phyloP scores from a whole-genome alignment of 495 filamentous ascomycete genomes.

The Hypoxylon cercidicola region DNA sequence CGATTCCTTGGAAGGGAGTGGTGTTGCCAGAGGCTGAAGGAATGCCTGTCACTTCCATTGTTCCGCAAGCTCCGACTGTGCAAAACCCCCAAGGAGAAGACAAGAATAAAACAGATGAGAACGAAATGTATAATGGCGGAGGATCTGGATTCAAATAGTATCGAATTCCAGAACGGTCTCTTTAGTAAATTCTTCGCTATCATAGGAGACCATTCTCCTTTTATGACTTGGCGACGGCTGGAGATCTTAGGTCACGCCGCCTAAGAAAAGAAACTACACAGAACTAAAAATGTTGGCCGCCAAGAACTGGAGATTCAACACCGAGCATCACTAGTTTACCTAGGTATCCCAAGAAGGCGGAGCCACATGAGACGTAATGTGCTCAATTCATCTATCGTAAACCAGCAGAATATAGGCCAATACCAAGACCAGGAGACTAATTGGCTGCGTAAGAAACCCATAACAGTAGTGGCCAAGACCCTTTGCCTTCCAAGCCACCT shows the following conservation, averaged over 20 bases:
- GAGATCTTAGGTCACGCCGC: slow-evolving; percentile 1
- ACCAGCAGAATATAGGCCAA: slow-evolving; percentile 20
- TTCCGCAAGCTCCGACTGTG: not conserved
- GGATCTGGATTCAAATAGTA: not conserved
- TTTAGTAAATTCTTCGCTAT: not conserved
- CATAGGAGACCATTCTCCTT: not conserved
- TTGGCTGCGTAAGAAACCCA: slow-evolving; percentile 28
- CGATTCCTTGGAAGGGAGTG: slow-evolving; percentile 4
- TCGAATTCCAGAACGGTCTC: slow-evolving; percentile 5
- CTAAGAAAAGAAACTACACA: slow-evolving; percentile 12
- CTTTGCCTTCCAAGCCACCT: slow-evolving; percentile 11
- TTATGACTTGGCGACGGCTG: slow-evolving; percentile 3
- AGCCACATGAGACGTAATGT: slow-evolving; percentile 22
- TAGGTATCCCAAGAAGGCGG: slow-evolving; percentile 10
- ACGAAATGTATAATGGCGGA: not conserved
- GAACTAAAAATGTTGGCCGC: slow-evolving; percentile 24
- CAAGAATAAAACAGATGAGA: slow-evolving; percentile 1
- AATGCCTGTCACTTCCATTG: slow-evolving; percentile 13
- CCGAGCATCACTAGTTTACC: slow-evolving; percentile 7
- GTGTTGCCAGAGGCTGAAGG: not conserved
- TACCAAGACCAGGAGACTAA: slow-evolving; percentile 24
- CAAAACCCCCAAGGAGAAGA: slow-evolving; percentile 5
- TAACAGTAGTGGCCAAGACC: slow-evolving; percentile 25
- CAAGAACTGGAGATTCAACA: slow-evolving; percentile 15
- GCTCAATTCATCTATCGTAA: slow-evolving; percentile 18